phyloP scores from a whole-genome alignment of 805 yeast species.

The Saccharomycopsis synnaedendra region DNA sequence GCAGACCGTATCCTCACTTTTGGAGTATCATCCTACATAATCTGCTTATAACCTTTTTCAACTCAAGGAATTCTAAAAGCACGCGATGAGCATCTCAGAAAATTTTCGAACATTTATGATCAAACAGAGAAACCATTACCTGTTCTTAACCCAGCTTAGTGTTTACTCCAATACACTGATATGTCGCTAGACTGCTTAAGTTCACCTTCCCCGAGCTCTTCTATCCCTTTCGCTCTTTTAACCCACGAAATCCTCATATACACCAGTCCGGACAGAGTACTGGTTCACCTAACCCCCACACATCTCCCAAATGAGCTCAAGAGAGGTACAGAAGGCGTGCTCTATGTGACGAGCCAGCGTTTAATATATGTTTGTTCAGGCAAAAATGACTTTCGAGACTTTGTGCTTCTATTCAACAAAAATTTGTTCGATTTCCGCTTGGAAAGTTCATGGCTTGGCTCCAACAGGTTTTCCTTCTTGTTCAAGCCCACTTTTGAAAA shows the following conservation, averaged over 20 bases:
- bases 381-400: conserved; percentile 6
- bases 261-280: conserved; percentile 8
- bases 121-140: too few relatives aligned
- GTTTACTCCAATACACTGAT: too few relatives aligned
- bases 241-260: conserved; percentile 7
- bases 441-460: conserved; percentile 6
- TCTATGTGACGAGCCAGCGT: conserved; percentile 12
- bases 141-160: too few relatives aligned
- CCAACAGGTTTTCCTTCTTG: conserved; percentile 11
- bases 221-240: conserved; percentile 10
- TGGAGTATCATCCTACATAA: too few relatives aligned
- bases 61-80: too few relatives aligned
- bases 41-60: too few relatives aligned
- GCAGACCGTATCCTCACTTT: too few relatives aligned
- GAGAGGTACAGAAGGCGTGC: conserved; percentile 5
- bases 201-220: background rate
- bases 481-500: conserved; percentile 10
- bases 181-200: too few relatives aligned
- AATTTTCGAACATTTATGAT: too few relatives aligned
- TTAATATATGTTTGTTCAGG: conserved; percentile 6
- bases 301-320: background rate
- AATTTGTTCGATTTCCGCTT: conserved; percentile 6
- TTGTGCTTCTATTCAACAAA: conserved; percentile 10
- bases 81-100: too few relatives aligned
- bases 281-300: conserved; percentile 21